These are phyloP conservation scores for Euphorbia lathyris DNA, from an alignment of 345 rosid species.

Conservation along the genomic window DNA sequence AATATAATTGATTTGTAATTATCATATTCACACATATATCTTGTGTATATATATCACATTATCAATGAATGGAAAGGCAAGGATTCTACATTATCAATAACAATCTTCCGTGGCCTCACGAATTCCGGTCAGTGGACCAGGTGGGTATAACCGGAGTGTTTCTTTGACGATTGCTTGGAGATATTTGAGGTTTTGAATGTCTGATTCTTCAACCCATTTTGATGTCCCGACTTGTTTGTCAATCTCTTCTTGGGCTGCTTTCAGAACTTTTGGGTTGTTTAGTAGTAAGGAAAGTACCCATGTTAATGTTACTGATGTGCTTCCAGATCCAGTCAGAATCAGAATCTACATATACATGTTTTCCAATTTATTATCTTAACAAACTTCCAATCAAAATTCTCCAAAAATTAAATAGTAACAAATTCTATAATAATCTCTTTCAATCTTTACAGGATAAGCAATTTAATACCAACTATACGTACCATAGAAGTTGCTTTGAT, in stretches of 20 bases:
- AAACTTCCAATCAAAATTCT: too few relatives aligned
- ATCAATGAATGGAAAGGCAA: too few relatives aligned
- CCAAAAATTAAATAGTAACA: too few relatives aligned
- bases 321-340: conserved; percentile 49
- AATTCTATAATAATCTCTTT: too few relatives aligned
- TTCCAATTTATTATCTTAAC: too few relatives aligned
- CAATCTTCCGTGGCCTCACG: conserved; percentile 41
- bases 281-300: conserved; percentile 50
- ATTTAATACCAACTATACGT: too few relatives aligned
- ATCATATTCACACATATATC: too few relatives aligned
- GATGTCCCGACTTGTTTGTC: conserved; percentile 39
- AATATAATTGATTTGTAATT: too few relatives aligned
- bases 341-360: conserved; percentile 10
- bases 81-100: too few relatives aligned
- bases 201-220: conserved; percentile 55
- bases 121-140: conserved; percentile 30
- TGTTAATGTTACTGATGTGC: conserved; percentile 36
- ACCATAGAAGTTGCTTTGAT: conserved; percentile 65
- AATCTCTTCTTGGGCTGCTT: conserved; percentile 52
- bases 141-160: conserved; percentile 37
- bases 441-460: too few relatives aligned
- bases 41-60: too few relatives aligned
- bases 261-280: conserved; percentile 37
- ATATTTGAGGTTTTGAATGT: conserved; percentile 40
- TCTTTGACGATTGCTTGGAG: conserved; percentile 62